phyloP scores from a whole-genome alignment of 148 eudicot species.

The Oxyria digyna region DNA sequence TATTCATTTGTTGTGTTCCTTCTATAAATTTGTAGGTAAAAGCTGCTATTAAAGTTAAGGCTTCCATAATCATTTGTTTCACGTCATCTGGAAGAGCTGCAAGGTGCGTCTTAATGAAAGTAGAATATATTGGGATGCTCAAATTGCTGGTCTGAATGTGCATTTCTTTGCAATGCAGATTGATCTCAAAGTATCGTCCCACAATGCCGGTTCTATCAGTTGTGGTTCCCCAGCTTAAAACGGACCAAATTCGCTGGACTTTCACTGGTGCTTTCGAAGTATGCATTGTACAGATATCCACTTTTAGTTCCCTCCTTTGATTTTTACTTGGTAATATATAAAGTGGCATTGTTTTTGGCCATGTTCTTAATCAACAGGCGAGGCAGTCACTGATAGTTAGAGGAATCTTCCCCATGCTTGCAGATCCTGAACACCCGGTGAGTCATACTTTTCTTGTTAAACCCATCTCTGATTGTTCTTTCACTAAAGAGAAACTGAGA shows the following conservation, averaged over 20 bases:
- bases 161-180: constrained; percentile 28
- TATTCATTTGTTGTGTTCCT: background rate
- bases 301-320: background rate
- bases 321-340: too few species aligned
- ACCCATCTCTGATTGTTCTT: too few species aligned
- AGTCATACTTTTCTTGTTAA: constrained; percentile 20
- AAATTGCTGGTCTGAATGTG: background rate
- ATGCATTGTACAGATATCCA: constrained; percentile 2
- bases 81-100: constrained; percentile 31
- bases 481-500: too few species aligned
- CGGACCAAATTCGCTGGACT: constrained; percentile 77
- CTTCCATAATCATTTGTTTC: constrained; percentile 78
- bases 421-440: constrained; percentile 92
- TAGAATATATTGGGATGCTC: too few species aligned
- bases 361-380: constrained; percentile 34
- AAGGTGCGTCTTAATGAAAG: constrained; percentile 28
- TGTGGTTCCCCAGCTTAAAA: constrained; percentile 79
- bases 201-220: constrained; percentile 93
- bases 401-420: constrained; percentile 97
- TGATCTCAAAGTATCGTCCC: constrained; percentile 90
- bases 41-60: constrained; percentile 87
- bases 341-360: background rate
- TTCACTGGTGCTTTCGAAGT: constrained; percentile 96
- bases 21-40: constrained; percentile 35
- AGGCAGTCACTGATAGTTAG: constrained; percentile 87